These are phyloP conservation scores for Hypomyces rosellus DNA, from an alignment of 2,329 filamentous ascomycete genomes.

Conservation along the genomic window DNA sequence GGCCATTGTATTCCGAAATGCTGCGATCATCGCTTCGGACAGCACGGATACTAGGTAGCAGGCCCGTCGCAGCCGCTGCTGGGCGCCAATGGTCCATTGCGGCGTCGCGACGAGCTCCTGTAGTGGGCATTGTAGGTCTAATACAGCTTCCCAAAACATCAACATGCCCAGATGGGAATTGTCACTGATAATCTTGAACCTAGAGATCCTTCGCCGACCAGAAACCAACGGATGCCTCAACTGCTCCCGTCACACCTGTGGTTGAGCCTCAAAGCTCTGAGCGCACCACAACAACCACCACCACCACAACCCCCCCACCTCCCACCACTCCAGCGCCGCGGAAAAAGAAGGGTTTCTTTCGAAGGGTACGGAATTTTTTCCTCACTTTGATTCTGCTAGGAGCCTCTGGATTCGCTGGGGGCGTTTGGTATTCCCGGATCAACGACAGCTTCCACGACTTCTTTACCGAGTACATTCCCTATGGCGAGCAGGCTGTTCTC, in stretches of 20 bases:
- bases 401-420: conserved; percentile 73
- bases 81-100: conserved; percentile 53
- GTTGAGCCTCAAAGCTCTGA: conserved; percentile 47
- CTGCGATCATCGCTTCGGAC: conserved; percentile 64
- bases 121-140: conserved; percentile 27
- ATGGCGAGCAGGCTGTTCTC: conserved; percentile 86
- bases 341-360: conserved; percentile 59
- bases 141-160: background rate
- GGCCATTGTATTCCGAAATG: conserved; percentile 53
- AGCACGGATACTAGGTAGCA: conserved; percentile 52
- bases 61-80: conserved; percentile 45
- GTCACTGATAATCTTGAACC: conserved; percentile 1
- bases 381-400: conserved; percentile 71
- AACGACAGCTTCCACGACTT: conserved; percentile 99
- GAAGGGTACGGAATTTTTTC: conserved; percentile 71
- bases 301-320: background rate
- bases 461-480: conserved; percentile 95
- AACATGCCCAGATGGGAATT: background rate
- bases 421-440: conserved; percentile 86
- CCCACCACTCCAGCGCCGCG: conserved; percentile 21
- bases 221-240: conserved; percentile 41
- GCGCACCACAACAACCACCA: conserved; percentile 20
- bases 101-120: conserved; percentile 27
- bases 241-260: conserved; percentile 46
- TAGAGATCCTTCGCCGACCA: conserved; percentile 54